phyloP scores from a whole-genome alignment of 495 filamentous ascomycete species.

The Cladorrhinum samala region DNA sequence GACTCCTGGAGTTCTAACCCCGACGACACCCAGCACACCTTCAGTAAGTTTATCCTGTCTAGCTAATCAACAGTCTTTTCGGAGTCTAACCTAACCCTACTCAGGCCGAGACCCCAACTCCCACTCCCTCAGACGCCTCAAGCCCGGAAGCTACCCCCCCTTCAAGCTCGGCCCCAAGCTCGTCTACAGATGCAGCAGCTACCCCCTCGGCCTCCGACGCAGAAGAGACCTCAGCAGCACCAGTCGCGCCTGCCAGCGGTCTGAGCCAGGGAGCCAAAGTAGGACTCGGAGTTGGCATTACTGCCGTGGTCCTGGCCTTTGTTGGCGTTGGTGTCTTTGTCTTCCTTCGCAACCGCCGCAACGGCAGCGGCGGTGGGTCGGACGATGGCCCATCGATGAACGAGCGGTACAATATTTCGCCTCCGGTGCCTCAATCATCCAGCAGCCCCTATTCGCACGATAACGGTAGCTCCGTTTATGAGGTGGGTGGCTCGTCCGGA shows the following conservation, averaged over 20 bases:
- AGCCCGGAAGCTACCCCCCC: constrained; percentile 15
- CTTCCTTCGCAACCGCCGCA: constrained; percentile 26
- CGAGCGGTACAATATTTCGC: constrained; percentile 36
- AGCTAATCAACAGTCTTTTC: too few species aligned
- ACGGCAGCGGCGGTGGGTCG: not conserved
- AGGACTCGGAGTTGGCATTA: constrained; percentile 39
- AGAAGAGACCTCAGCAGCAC: too few species aligned
- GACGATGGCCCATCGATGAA: not conserved
- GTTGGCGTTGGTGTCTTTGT: constrained; percentile 23
- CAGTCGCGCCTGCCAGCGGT: too few species aligned
- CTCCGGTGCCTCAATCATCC: constrained; percentile 34
- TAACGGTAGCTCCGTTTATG: constrained; percentile 20
- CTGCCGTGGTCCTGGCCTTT: constrained; percentile 27
- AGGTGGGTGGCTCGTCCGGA: constrained; percentile 25
- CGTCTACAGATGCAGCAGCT: constrained; percentile 25
- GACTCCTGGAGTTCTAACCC: too few species aligned
- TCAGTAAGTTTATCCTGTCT: not conserved
- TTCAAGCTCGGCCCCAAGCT: constrained; percentile 9
- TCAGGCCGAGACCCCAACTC: not conserved
- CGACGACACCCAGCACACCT: not conserved
- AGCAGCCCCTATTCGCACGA: constrained; percentile 27
- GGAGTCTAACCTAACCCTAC: too few species aligned
- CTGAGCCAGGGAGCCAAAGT: too few species aligned
- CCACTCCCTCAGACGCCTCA: not conserved
- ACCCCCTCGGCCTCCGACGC: not conserved